Evolutionary conservation across 768 basidiomycete genomes (phyloP), one percentile per base, ranked within the genome.

Genomic region (Termitomyces sp.): DNA sequence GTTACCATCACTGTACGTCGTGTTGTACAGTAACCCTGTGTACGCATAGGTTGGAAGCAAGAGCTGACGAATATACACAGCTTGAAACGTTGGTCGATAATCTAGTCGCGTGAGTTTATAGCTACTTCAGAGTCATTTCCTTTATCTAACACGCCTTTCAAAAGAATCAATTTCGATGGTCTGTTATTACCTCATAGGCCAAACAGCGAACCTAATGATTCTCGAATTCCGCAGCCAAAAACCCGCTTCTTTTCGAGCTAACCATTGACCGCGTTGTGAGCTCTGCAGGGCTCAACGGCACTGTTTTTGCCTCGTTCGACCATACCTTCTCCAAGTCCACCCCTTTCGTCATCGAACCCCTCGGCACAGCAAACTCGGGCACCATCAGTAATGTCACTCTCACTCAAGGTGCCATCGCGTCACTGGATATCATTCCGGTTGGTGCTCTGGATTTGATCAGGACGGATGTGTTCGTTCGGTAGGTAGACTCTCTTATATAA

Each of bases 321-420:
- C 82, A 86, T 62, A 74, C 78, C 4, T 89, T 89, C 75, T 67
- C n/a, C 69, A 6, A 28, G 28, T 28, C 78, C 57, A 73, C 65
- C 44, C 83, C 84, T 49, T 74, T 85, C 46, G 73, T 85, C 22
- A 80, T 87, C 3, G 77, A 81, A 7, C 76, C 80, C 49, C 69
- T 78, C 35, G 75, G 79, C 48, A 81, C 79, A 1, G 81, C 80
- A 53, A 88, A 88, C 69, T 85, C 84, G 28, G 88, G 88, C 2
- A 75, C 67, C 16, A 81, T 89, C 62, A 68, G 74, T 15, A 79
- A 88, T 55, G 88, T 89, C 13, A 55, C 80, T 32, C 77, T 89
- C n/a, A 76, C 80, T 0, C 72, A 84, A 64, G 87, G 88, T 33
- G 79, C 77, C 1, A 20, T 70, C 2, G 76, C 68, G 5, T 81